Conservation (phyloP, 2,329 filamentous ascomycete species). For the Zymoseptoria passerinii region DNA sequence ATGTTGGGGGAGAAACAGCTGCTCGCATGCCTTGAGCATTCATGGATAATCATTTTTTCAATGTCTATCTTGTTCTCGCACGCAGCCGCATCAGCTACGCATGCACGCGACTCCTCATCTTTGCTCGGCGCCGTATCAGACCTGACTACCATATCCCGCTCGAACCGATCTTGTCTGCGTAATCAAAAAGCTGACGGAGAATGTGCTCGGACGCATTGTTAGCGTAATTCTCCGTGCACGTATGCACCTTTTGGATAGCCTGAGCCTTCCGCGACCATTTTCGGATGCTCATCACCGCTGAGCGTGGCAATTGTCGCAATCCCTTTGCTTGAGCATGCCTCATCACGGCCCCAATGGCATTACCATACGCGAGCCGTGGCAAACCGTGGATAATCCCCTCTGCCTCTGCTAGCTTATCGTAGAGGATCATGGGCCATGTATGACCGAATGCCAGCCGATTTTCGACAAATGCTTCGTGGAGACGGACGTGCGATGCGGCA, state of each 20-base stretch:
- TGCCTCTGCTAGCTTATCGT: conserved; percentile 1
- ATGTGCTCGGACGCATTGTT: background rate
- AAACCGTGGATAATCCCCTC: background rate
- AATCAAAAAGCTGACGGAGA: background rate
- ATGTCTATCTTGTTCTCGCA: background rate
- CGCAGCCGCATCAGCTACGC: background rate
- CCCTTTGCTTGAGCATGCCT: background rate
- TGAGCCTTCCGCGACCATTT: background rate
- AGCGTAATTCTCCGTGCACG: background rate
- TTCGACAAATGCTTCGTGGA: background rate
- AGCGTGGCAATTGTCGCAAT: background rate
- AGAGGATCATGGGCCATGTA: conserved; percentile 1
- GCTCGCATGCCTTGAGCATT: conserved; percentile 10
- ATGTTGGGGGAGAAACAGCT: conserved; percentile 25
- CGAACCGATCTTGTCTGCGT: background rate
- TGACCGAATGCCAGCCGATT: background rate
- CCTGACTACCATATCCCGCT: background rate
- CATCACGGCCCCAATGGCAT: background rate
- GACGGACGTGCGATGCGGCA: background rate
- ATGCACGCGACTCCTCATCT: background rate
- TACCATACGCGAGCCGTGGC: background rate
- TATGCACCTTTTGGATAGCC: background rate
- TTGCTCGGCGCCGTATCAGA: background rate
- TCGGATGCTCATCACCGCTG: background rate
- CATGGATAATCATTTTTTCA: background rate